phyloP scores from a whole-genome alignment of 2,329 filamentous ascomycete genomes.

The Myriosclerotinia scirpicola region DNA sequence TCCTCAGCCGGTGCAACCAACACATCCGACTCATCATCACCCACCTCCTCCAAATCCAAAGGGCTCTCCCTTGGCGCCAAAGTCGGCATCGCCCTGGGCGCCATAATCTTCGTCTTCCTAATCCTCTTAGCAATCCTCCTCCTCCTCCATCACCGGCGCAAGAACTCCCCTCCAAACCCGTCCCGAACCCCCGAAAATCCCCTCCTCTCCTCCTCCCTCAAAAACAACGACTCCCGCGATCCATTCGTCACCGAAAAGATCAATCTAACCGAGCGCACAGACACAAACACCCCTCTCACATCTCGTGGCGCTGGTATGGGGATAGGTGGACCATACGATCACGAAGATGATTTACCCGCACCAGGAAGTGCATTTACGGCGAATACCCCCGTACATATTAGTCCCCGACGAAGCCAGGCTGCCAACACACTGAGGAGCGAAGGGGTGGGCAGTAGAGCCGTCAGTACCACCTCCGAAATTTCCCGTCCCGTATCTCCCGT shows the following conservation, averaged over 20 bases:
- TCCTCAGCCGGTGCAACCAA: background rate
- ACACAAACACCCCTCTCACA: conserved; percentile 18
- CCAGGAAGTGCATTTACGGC: conserved; percentile 19
- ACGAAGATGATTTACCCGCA: conserved; percentile 2
- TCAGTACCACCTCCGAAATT: background rate
- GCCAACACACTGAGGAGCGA: background rate
- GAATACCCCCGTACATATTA: conserved; percentile 1
- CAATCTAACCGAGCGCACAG: background rate
- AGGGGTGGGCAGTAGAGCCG: background rate
- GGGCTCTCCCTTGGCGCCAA: conserved; percentile 20
- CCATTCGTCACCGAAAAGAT: conserved; percentile 10
- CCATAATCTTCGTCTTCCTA: conserved; percentile 3
- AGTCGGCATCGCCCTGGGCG: conserved; percentile 20
- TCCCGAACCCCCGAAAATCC: conserved; percentile 20
- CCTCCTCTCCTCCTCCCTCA: background rate
- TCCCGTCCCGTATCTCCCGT: background rate
- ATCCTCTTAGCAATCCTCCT: conserved; percentile 13
- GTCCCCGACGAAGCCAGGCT: background rate
- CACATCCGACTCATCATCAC: background rate
- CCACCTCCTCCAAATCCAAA: background rate
- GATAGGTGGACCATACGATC: background rate
- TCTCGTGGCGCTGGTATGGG: background rate
- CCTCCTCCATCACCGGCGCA: conserved; percentile 14
- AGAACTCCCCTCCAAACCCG: background rate
- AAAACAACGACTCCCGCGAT: conserved; percentile 13